These are phyloP conservation scores for Purpureocillium takamizusanense DNA, from an alignment of 2,329 filamentous ascomycete genomes.

Conservation along the genomic window DNA sequence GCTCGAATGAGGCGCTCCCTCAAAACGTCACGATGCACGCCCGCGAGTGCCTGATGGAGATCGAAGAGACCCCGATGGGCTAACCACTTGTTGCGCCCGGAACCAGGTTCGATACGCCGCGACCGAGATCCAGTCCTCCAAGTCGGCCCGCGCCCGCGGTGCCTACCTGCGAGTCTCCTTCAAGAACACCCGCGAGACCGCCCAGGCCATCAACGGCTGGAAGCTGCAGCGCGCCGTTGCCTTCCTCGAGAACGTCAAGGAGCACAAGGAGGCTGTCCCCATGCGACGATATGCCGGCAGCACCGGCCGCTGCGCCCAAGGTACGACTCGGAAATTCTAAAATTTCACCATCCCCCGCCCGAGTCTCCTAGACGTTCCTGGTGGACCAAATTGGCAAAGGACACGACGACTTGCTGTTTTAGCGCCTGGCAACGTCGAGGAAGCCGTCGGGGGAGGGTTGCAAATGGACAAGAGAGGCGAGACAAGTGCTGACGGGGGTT, in stretches of 20 bases:
- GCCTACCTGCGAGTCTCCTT: slow-evolving; percentile 98
- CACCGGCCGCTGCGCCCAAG: slow-evolving; percentile 94
- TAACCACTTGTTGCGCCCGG: not conserved
- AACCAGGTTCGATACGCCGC: slow-evolving; percentile 89
- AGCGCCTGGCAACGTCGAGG: no score
- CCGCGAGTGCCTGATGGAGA: no score
- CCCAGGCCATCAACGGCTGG: slow-evolving; percentile 99
- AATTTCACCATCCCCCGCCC: no score
- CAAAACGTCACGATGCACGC: no score
- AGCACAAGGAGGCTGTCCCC: slow-evolving; percentile 94
- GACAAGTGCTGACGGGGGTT: slow-evolving; percentile 16
- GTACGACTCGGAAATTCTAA: slow-evolving; percentile 49
- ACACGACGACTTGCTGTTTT: no score
- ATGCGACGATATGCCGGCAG: slow-evolving; percentile 96
- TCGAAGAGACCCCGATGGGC: no score
- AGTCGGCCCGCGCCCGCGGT: slow-evolving; percentile 96
- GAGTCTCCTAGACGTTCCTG: no score
- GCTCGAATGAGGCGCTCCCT: not conserved
- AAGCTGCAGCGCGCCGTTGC: slow-evolving; percentile 89
- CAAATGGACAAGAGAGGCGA: no score
- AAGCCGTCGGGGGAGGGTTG: not conserved
- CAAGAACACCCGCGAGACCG: slow-evolving; percentile 99
- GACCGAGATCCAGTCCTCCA: slow-evolving; percentile 75
- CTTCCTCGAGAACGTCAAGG: slow-evolving; percentile 97
- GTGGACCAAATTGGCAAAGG: no score